Evolutionary conservation across 176 grass and related monocot species (phyloP).

Genomic region (maize (Zea mays)): Zm-B73-REFERENCE-NAM-5.0 NC_050102.1:111434501-111435000

Average conservation of each 20-base stretch:
- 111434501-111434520: slow-evolving; percentile 21
- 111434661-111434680: slow-evolving; percentile 92
- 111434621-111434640: slow-evolving; percentile 87
- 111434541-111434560: slow-evolving; percentile 96
- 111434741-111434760: slow-evolving; percentile 13
- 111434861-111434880: too few relatives aligned
- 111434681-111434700: slow-evolving; percentile 84
- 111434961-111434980: too few relatives aligned
- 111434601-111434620: slow-evolving; percentile 99
- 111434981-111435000: too few relatives aligned
- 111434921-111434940: too few relatives aligned
- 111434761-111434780: slow-evolving; percentile 18
- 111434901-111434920: too few relatives aligned
- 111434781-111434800: neutral
- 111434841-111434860: too few relatives aligned
- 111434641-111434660: slow-evolving; percentile 65
- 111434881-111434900: too few relatives aligned
- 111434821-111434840: too few relatives aligned
- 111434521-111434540: slow-evolving; percentile 90
- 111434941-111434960: too few relatives aligned
- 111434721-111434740: slow-evolving; percentile 73
- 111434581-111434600: slow-evolving; percentile 91
- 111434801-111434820: too few relatives aligned
- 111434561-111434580: slow-evolving; percentile 84
- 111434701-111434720: slow-evolving; percentile 83